These are phyloP conservation scores for Akanthomyces dipterigenus DNA, from an alignment of 2,329 filamentous ascomycete genomes.

Conservation along the genomic window DNA sequence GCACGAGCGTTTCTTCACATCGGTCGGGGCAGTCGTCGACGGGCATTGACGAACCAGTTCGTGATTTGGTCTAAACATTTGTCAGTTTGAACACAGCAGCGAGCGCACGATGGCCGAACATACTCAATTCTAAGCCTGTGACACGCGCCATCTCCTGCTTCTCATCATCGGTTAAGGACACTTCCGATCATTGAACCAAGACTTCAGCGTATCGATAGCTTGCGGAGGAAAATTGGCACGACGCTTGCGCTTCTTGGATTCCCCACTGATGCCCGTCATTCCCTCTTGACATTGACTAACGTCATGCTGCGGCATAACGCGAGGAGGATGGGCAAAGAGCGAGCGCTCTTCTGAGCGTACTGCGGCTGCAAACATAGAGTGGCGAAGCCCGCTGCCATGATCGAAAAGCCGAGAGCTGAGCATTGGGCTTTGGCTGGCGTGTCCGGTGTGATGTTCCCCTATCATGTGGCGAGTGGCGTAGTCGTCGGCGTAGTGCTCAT, in stretches of 20 bases:
- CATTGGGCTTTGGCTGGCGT: slow-evolving; percentile 1
- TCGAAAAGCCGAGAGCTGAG: slow-evolving; percentile 30
- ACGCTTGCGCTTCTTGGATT: slow-evolving; percentile 52
- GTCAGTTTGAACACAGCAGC: slow-evolving; percentile 14
- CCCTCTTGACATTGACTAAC: slow-evolving; percentile 36
- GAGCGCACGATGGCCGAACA: slow-evolving; percentile 28
- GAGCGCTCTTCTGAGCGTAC: slow-evolving; percentile 36
- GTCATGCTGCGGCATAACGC: slow-evolving; percentile 32
- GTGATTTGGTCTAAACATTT: slow-evolving; percentile 55
- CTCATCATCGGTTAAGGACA: slow-evolving; percentile 87
- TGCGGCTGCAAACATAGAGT: slow-evolving; percentile 40
- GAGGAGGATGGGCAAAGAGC: slow-evolving; percentile 36
- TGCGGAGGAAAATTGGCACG: slow-evolving; percentile 87
- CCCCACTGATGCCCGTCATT: slow-evolving; percentile 29
- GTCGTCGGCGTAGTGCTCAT: slow-evolving; percentile 22
- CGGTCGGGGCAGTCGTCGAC: slow-evolving; percentile 53
- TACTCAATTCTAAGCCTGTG: slow-evolving; percentile 73
- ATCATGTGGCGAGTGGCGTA: slow-evolving; percentile 13
- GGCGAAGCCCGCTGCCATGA: slow-evolving; percentile 33
- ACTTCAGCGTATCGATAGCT: slow-evolving; percentile 71
- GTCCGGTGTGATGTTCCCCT: neutral
- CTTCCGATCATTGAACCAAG: slow-evolving; percentile 71
- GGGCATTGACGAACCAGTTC: slow-evolving; percentile 77
- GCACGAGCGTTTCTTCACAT: slow-evolving; percentile 51
- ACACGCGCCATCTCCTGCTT: slow-evolving; percentile 73